Base-by-base conservation (phyloP, 169 alveolate species). In the Plasmodium vinckei region DNA sequence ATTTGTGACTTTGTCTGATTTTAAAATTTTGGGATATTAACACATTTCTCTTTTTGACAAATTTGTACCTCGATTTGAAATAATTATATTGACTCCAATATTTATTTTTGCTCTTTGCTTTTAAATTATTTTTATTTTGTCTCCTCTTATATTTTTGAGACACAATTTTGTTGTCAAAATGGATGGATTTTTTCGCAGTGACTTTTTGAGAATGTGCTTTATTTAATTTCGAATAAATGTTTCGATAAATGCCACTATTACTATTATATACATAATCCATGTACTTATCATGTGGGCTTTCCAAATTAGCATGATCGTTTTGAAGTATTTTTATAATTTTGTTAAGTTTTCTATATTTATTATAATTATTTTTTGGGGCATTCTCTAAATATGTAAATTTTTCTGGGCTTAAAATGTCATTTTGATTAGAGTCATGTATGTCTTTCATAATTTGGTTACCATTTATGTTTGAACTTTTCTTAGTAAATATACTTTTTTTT, bases 181-280 rank as follows among this genome's bases (percentile, higher is more conserved):
- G 49, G 17, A 15, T 68, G 51, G 56, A 23, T 23, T 77, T 61
- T 68, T 77, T 77, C 1, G 64, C 61, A 10, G 10, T 75, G 25
- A 42, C 47, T 27, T 75, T 42, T 5, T 13, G 9, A 23, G n/a
- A 33, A 42, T 19, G n/a, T 5, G 47, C 54, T 49, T n/a, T 75
- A 44, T 77, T 77, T 27, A 77, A 42, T 69, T 53, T 77, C n/a
- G 51, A 9, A 56, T 77, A 77, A 4, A 15, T 77, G 4, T 51
- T 64, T 7, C 88, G 57, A 13, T 77, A 77, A 44, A 13, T 61
- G 23, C 17, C 57, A 42, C 49, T 68, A 15, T 54, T 77, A 68
- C 88, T 77, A 33, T 77, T 77, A 44, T 77, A 77, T 4, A 77
- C 60, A 56, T 77, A 77, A 21, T 77, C 57, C 88, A 77, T 77